Evolutionary conservation across 805 yeast genomes (phyloP).

Genomic region (Metschnikowia bowlesiae): DNA sequence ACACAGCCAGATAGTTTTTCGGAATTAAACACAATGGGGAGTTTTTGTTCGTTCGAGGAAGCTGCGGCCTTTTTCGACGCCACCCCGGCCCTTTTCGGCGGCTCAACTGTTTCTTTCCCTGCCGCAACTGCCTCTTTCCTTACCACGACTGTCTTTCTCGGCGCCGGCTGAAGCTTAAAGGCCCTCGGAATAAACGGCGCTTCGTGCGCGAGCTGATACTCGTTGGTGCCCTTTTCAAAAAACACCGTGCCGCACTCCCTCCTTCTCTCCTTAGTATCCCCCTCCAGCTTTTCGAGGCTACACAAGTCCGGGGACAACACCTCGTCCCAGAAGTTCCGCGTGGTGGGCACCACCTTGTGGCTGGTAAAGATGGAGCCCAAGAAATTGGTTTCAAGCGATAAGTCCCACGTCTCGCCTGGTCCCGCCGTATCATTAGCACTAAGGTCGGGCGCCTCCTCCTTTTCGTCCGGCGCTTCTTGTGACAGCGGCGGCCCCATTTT

Average conservation of each 20-base stretch:
- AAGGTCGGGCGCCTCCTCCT: not conserved
- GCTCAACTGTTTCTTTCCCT: too few relatives aligned
- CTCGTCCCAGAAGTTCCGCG: not conserved
- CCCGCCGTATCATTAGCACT: not conserved
- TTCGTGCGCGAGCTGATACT: slow-evolving; percentile 1
- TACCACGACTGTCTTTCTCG: too few relatives aligned
- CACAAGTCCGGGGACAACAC: not conserved
- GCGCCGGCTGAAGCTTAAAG: not conserved
- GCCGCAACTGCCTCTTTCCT: too few relatives aligned
- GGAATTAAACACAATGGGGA: too few relatives aligned
- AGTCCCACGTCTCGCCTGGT: not conserved
- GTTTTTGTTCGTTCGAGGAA: too few relatives aligned
- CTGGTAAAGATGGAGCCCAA: not conserved
- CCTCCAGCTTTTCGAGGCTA: not conserved
- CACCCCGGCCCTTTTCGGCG: too few relatives aligned
- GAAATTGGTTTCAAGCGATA: slow-evolving; percentile 1
- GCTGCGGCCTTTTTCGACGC: too few relatives aligned
- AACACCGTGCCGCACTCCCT: not conserved
- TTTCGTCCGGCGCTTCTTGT: not conserved
- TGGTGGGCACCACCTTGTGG: not conserved
- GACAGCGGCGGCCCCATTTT: not conserved
- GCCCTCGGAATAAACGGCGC: not conserved
- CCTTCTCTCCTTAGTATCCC: not conserved
- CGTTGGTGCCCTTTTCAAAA: not conserved
- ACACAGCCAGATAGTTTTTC: too few relatives aligned